Evolutionary conservation across 208 protist species (phyloP), one percentile per base, ranked within the genome.

Genomic region (Entamoeba moshkovskii): DNA sequence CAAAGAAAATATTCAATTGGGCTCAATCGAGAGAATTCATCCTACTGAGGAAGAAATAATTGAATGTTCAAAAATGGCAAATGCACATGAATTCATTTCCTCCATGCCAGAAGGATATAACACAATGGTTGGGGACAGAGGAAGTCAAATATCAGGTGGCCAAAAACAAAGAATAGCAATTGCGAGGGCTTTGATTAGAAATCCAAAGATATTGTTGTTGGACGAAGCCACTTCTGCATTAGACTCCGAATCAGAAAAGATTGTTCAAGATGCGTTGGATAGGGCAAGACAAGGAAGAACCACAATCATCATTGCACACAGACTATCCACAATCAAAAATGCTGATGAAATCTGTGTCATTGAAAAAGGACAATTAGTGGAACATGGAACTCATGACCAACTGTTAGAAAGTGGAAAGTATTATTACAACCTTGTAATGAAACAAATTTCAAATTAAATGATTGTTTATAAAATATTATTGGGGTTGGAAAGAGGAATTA

Each of bases 131-230:
- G 73, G 73, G 11, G 73, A 92, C 15, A 45, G 38, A 46, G 73
- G 73, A 8, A 6, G n/a, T 42, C 96, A 95, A 59, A 96, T 99
- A 16, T 97, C 96, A 8, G 98, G 97, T 22, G 98, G 97, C 0
- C 97, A 99, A 96, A 97, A 97, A 95, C 98, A 99, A 95, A 97
- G 97, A 73, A 97, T 99, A 92, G 97, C 97, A 38, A 98, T 99
- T 95, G 97, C 97, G 3, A 96, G 98, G 46, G 97, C 97, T 33
- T 94, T 99, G 4, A 93, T 98, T 44, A 96, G 97, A 18, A 94
- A 97, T 91, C 97, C 98, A 46, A 95, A 96, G 52, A 95, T 98
- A 47, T 96, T 98, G 18, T 96, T 98, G 33, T 95, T 98, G 29
- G 98, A 98, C 96, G 97, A 98, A 96, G 97, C 97, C 3, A 98